These are phyloP conservation scores for Pezicula radicicola DNA, from an alignment of 2,329 filamentous ascomycete species.

Conservation along the genomic window DNA sequence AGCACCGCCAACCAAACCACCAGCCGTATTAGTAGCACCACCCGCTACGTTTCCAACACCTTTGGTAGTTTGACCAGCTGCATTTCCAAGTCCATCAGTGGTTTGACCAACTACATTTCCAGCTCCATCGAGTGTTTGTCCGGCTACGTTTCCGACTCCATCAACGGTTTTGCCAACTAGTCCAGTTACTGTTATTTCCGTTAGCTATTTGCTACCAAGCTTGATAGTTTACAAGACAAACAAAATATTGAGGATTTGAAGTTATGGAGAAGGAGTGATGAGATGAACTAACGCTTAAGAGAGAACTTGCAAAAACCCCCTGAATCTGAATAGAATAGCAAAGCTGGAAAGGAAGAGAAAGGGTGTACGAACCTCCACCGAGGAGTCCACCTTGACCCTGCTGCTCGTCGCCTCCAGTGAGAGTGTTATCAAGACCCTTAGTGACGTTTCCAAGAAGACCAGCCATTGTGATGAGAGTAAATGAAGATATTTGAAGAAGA, in stretches of 20 bases:
- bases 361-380: conserved; percentile 19
- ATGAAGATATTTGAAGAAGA: conserved; percentile 3
- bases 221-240: neutral
- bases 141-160: conserved; percentile 29
- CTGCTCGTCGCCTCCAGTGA: conserved; percentile 35
- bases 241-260: no score
- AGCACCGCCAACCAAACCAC: conserved; percentile 15
- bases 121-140: conserved; percentile 27
- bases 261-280: no score
- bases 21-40: conserved; percentile 9
- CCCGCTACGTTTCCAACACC: conserved; percentile 11
- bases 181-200: conserved; percentile 10
- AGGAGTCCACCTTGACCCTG: conserved; percentile 35
- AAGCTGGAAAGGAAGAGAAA: no score
- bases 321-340: no score
- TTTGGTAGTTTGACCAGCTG: conserved; percentile 16
- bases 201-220: no score
- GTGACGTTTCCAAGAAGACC: conserved; percentile 33
- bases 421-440: conserved; percentile 33
- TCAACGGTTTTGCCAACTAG: conserved; percentile 33
- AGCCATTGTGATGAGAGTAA: conserved; percentile 16
- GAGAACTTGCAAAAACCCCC: no score
- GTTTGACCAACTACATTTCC: conserved; percentile 29
- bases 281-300: no score
- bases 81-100: conserved; percentile 17